Base-by-base conservation (phyloP, 768 basidiomycete genomes). In the Tricholoma hemisulphureum region DNA sequence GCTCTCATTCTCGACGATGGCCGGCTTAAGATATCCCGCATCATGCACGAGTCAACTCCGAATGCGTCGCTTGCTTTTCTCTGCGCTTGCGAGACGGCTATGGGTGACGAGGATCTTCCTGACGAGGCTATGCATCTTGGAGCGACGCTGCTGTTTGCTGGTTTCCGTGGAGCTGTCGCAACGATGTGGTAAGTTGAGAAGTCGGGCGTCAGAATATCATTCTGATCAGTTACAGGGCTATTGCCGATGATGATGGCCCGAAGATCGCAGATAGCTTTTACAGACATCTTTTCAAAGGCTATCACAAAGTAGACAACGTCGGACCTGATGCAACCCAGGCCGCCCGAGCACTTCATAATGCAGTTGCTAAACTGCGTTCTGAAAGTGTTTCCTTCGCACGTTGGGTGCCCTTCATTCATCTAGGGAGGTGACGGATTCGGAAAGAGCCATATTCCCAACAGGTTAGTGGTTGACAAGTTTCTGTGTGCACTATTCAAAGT, bases 31-130 rank as follows among this genome's bases (percentile, higher is more conserved):
- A 5, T 64, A 13, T 31, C 65, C 53, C 49, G 26, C 23, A 60
- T 66, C 28, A 58, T 64, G 58, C 53, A 13, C 65, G 20, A 58
- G 9, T 18, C 59, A 56, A 35, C 66, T 58, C 43, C 57, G 9
- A n/a, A 56, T 59, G 56, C 64, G 35, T 56, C 58, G 39, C 61
- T 78, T 31, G 77, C 73, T 0, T 72, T 76, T 60, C 67, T 78
- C 8, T 76, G 75, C 1, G 75, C 77, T 1, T 78, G 77, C 55
- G 66, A 78, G 51, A 78, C 73, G 14, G 73, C 73, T 1, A 65
- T 56, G n/a, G 70, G 73, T 2, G 61, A 63, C n/a, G 52, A 61
- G 26, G 50, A 62, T 6, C 60, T 64, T 32, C 41, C 61, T 16
- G 61, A 66, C 14, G 52, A 62, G 51, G 49, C 65, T 0, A 62